phyloP scores from a whole-genome alignment of 176 grass and related monocot species.

The Raddia distichophylla region DNA sequence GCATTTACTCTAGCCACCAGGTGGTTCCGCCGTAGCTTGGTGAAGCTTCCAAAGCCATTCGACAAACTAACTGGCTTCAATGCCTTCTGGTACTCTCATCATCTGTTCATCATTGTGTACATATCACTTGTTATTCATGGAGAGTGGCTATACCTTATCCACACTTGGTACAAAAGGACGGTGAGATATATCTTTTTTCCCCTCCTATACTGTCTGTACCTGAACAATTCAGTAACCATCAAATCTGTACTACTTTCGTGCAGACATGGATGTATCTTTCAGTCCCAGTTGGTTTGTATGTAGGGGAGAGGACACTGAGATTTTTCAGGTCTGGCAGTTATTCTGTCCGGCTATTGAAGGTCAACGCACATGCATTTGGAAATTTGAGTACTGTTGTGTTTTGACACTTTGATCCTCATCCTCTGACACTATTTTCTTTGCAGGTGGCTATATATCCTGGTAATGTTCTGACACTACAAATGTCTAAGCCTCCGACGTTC shows the following conservation, averaged over 20 bases:
- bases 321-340: slow-evolving; percentile 89
- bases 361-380: slow-evolving; percentile 27
- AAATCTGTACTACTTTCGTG: slow-evolving; percentile 31
- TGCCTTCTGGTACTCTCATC: slow-evolving; percentile 98
- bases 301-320: slow-evolving; percentile 85
- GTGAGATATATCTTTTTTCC: slow-evolving; percentile 50
- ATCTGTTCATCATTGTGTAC: slow-evolving; percentile 87
- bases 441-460: slow-evolving; percentile 98
- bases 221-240: slow-evolving; percentile 5
- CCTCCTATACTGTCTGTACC: slow-evolving; percentile 25
- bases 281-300: slow-evolving; percentile 81
- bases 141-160: slow-evolving; percentile 75
- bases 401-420: neutral
- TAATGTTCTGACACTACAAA: slow-evolving; percentile 91
- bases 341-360: slow-evolving; percentile 87
- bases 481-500: slow-evolving; percentile 86
- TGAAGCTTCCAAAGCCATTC: slow-evolving; percentile 87
- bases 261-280: slow-evolving; percentile 99
- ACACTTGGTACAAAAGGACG: slow-evolving; percentile 76
- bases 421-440: slow-evolving; percentile 49
- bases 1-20: slow-evolving; percentile 92
- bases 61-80: slow-evolving; percentile 95
- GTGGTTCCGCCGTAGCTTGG: slow-evolving; percentile 90
- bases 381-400: slow-evolving; percentile 36
- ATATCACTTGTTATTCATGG: slow-evolving; percentile 84